Conservation (phyloP, 768 basidiomycete species). For the Imleria badia region DNA sequence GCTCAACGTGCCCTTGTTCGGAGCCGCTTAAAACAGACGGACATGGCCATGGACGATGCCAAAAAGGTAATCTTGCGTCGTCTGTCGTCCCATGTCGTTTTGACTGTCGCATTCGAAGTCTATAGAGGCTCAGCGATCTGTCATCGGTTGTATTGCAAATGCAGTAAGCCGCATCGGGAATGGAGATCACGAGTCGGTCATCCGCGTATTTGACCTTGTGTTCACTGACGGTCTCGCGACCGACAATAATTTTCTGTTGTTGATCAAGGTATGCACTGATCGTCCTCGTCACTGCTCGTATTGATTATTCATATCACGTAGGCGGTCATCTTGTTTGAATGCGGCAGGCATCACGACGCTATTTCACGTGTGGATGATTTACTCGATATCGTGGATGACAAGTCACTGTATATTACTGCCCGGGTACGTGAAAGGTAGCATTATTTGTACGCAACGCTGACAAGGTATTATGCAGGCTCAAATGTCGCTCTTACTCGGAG, state of each 20-base stretch:
- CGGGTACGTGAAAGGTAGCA: too few relatives aligned
- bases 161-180: not conserved
- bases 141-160: constrained; percentile 8
- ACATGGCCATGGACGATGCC: constrained; percentile 3
- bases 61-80: not conserved
- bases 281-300: not conserved
- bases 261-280: not conserved
- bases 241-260: too few relatives aligned
- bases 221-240: not conserved
- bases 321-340: constrained; percentile 3
- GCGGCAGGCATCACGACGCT: too few relatives aligned
- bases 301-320: too few relatives aligned
- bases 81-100: too few relatives aligned
- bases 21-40: not conserved
- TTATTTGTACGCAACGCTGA: too few relatives aligned
- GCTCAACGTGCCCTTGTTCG: constrained; percentile 1
- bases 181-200: not conserved
- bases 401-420: too few relatives aligned
- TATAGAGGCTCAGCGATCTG: not conserved
- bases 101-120: not conserved
- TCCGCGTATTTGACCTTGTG: constrained; percentile 3
- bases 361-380: too few relatives aligned
- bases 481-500: too few relatives aligned
- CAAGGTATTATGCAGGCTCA: too few relatives aligned
- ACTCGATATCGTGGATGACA: too few relatives aligned